A percentile compares a stretch with the other conserved stretches of the same genome.
Conservation (phyloP, 2,329 filamentous ascomycete species). For the Pyrenochaeta sp. region DNA sequence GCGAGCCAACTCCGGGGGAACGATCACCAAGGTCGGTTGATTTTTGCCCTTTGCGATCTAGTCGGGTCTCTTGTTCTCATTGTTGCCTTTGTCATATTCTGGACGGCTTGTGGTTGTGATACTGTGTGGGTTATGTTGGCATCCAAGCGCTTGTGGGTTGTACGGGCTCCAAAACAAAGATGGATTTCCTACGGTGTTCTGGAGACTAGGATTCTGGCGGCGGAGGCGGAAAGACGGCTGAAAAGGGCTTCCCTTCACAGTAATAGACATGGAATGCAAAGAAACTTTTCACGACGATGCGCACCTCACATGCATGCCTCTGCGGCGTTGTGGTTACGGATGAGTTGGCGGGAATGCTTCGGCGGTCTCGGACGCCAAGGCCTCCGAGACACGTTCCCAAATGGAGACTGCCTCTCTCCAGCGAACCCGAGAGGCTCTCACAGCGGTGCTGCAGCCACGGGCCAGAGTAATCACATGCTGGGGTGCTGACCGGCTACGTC, state of each 20-base stretch:
- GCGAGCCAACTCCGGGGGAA: constrained; percentile 41
- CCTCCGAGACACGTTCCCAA: constrained; percentile 1
- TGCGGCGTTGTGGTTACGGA: neutral
- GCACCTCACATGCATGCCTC: neutral
- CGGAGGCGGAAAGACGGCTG: constrained; percentile 7
- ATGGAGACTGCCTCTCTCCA: too few relatives aligned
- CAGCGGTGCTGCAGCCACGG: neutral
- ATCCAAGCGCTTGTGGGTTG: constrained; percentile 21
- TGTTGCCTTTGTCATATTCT: constrained; percentile 15
- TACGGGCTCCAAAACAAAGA: constrained; percentile 30
- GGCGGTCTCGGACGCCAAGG: constrained; percentile 12
- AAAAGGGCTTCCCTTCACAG: constrained; percentile 12
- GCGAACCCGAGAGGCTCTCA: too few relatives aligned
- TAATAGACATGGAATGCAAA: constrained; percentile 41
- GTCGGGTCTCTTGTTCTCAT: constrained; percentile 5
- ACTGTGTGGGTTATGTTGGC: constrained; percentile 20
- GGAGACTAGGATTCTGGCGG: constrained; percentile 10
- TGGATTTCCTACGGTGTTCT: constrained; percentile 27
- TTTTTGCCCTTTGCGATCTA: constrained; percentile 5
- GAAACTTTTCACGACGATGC: constrained; percentile 12
- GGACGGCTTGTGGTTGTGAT: constrained; percentile 20
- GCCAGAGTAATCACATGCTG: neutral
- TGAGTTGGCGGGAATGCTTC: neutral
- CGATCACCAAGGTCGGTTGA: constrained; percentile 33
- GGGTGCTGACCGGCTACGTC: neutral